phyloP scores from a whole-genome alignment of 352 stramenopile species.

The Pythium scleroteichum region DNA sequence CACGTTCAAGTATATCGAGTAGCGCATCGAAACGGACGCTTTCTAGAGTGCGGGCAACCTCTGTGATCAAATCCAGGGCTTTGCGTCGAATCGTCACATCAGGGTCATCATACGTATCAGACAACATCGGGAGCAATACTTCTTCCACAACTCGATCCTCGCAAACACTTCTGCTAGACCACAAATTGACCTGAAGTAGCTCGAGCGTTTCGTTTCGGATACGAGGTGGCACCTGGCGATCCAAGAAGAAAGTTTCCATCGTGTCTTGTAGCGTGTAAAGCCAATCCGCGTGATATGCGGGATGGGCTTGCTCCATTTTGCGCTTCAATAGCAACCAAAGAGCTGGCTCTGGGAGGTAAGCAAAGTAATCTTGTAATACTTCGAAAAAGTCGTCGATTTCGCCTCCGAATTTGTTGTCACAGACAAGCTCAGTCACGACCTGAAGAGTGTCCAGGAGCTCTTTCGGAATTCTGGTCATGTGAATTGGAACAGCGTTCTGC shows the following conservation, averaged over 20 bases:
- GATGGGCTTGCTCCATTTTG: constrained; percentile 61
- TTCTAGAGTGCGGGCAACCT: constrained; percentile 72
- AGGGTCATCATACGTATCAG: constrained; percentile 70
- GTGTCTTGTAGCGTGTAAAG: constrained; percentile 50
- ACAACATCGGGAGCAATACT: constrained; percentile 68
- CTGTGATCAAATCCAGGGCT: constrained; percentile 64
- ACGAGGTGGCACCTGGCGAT: constrained; percentile 36
- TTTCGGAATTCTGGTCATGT: constrained; percentile 72
- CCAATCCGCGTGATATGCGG: constrained; percentile 70
- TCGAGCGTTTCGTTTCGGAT: constrained; percentile 74
- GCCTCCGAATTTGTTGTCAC: constrained; percentile 55
- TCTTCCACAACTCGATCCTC: constrained; percentile 88
- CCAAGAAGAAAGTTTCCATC: constrained; percentile 71
- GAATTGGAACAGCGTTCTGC: constrained; percentile 23
- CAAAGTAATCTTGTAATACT: constrained; percentile 73
- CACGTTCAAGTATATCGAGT: constrained; percentile 75
- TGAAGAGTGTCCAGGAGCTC: constrained; percentile 80
- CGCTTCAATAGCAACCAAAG: constrained; percentile 64
- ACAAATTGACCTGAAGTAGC: constrained; percentile 70
- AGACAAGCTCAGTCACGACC: constrained; percentile 74
- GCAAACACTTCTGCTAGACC: constrained; percentile 75
- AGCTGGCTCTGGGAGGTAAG: constrained; percentile 55
- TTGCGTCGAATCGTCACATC: constrained; percentile 57
- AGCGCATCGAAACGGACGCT: constrained; percentile 80
- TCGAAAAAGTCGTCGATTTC: constrained; percentile 76